These are phyloP conservation scores for Fusarium sp. DNA, from an alignment of 2,329 filamentous ascomycete species.

Conservation along the genomic window DNA sequence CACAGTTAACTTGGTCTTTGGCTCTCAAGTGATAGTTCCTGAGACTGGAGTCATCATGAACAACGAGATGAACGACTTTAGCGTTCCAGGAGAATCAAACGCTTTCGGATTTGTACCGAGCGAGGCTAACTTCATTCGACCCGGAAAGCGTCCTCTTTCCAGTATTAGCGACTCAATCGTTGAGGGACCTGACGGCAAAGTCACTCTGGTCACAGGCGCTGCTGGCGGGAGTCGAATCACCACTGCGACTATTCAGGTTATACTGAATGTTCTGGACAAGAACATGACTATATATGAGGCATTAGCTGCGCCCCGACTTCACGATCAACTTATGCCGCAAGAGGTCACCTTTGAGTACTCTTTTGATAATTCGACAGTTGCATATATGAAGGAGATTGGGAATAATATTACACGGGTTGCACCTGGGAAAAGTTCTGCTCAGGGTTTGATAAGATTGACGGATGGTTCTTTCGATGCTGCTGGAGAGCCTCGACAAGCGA, in stretches of 20 bases:
- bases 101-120: constrained; percentile 84
- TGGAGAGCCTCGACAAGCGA: constrained; percentile 83
- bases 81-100: constrained; percentile 78
- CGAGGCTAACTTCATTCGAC: constrained; percentile 80
- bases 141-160: constrained; percentile 83
- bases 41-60: constrained; percentile 86
- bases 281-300: constrained; percentile 73
- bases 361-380: constrained; percentile 79
- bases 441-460: constrained; percentile 75
- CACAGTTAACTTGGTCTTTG: constrained; percentile 86
- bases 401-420: constrained; percentile 83
- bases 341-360: constrained; percentile 77
- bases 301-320: constrained; percentile 78
- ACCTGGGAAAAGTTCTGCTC: constrained; percentile 77
- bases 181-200: constrained; percentile 75
- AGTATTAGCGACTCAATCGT: constrained; percentile 85
- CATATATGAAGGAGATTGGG: constrained; percentile 74
- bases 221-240: constrained; percentile 90
- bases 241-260: constrained; percentile 83
- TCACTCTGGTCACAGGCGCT: constrained; percentile 82
- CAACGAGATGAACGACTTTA: constrained; percentile 79
- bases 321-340: constrained; percentile 86
- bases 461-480: constrained; percentile 84
- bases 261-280: constrained; percentile 81
- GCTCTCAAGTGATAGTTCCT: constrained; percentile 81